Percentiles rank a stretch among this genome's conserved stretches.
These are phyloP conservation scores for Trichoderma parareesei DNA, from an alignment of 495 filamentous ascomycete genomes.

Conservation along the genomic window DNA sequence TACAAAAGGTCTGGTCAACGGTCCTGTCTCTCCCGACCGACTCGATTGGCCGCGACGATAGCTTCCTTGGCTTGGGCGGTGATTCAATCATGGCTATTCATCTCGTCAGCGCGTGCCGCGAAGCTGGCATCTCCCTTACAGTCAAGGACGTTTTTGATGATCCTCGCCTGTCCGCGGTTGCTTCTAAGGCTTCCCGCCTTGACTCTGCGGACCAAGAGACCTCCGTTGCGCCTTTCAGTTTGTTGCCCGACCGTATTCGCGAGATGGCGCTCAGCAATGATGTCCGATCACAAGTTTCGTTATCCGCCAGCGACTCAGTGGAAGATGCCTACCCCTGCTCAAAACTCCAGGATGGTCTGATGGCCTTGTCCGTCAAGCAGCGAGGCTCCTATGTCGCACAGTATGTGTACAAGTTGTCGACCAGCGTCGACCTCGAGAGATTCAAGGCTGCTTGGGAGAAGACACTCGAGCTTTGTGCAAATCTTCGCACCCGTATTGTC, in stretches of 20 bases:
- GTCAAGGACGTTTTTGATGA: constrained; percentile 4
- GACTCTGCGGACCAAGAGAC: neutral
- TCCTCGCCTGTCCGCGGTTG: neutral
- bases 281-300: constrained; percentile 19
- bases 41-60: constrained; percentile 31
- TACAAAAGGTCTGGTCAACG: constrained; percentile 36
- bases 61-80: constrained; percentile 38
- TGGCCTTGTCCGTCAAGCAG: constrained; percentile 28
- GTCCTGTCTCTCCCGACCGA: constrained; percentile 30
- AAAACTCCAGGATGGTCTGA: constrained; percentile 22
- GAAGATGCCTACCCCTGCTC: constrained; percentile 9
- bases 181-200: neutral
- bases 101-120: constrained; percentile 31
- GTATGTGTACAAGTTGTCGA: neutral
- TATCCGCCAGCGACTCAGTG: neutral
- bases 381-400: constrained; percentile 3
- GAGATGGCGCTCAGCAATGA: constrained; percentile 30
- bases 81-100: constrained; percentile 34
- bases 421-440: neutral
- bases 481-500: constrained; percentile 5
- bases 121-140: constrained; percentile 7
- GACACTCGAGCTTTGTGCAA: neutral
- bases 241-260: neutral
- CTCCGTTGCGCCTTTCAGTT: neutral
- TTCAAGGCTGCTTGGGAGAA: constrained; percentile 5